Percentiles rank a stretch among this genome's conserved stretches.
Conservation (phyloP, 495 filamentous ascomycete genomes). For the Neurospora sp. region DNA sequence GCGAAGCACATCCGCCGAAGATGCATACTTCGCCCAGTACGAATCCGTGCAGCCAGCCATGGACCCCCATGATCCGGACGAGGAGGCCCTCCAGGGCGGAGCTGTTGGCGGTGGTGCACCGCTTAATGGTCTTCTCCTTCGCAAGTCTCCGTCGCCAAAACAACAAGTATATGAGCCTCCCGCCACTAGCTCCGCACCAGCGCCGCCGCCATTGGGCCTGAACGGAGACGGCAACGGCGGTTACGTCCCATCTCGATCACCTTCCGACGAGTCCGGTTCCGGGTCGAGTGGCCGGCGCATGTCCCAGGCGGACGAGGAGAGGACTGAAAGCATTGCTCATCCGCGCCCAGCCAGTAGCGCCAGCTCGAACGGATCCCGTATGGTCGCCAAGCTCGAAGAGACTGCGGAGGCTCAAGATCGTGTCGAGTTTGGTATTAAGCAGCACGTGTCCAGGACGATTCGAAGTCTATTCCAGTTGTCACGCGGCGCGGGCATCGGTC, state of each 20-base stretch:
- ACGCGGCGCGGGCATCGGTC: constrained; percentile 66
- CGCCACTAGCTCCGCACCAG: neutral
- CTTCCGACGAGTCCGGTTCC: neutral
- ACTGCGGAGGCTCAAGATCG: constrained; percentile 53
- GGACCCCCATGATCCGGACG: constrained; percentile 76
- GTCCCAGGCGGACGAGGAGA: constrained; percentile 19
- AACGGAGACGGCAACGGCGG: constrained; percentile 1
- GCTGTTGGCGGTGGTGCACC: neutral
- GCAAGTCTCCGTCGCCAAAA: neutral
- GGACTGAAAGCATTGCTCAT: constrained; percentile 22
- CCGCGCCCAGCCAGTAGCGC: constrained; percentile 44
- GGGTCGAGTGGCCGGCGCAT: constrained; percentile 5
- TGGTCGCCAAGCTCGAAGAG: constrained; percentile 56
- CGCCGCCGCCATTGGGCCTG: constrained; percentile 28
- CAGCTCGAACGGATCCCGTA: constrained; percentile 41
- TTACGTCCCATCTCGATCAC: neutral
- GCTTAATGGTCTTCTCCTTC: neutral
- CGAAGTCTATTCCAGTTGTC: constrained; percentile 82
- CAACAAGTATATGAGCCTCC: neutral
- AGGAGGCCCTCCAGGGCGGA: constrained; percentile 27
- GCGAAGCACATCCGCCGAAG: constrained; percentile 42
- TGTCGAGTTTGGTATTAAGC: constrained; percentile 71
- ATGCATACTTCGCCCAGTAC: constrained; percentile 82
- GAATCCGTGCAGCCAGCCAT: constrained; percentile 80
- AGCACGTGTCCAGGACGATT: constrained; percentile 79